Conservation (phyloP, 148 eudicot species). For the Selenicereus undatus region DNA sequence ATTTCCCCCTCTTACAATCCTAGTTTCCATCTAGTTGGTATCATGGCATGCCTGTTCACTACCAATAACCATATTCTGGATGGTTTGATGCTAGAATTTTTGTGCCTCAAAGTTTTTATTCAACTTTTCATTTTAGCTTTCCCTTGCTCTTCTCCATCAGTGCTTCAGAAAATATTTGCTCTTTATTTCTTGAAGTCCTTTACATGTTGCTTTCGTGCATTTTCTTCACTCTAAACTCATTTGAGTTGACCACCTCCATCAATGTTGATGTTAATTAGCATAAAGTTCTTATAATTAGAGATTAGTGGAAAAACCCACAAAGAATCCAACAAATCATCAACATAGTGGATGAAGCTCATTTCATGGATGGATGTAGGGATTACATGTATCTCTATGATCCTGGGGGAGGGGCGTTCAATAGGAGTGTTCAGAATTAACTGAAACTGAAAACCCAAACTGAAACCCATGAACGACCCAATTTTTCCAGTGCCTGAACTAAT, state of each 20-base stretch:
- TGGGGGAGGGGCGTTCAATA: too few species aligned
- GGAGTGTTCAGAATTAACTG: too few species aligned
- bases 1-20: neutral
- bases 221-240: neutral
- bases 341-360: too few species aligned
- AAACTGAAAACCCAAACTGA: too few species aligned
- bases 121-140: neutral
- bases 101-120: neutral
- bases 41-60: neutral
- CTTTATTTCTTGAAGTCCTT: neutral
- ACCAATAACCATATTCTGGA: neutral
- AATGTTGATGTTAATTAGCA: too few species aligned
- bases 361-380: too few species aligned
- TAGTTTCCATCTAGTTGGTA: neutral
- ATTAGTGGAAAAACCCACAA: too few species aligned
- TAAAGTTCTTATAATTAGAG: too few species aligned
- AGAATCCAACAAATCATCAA: neutral
- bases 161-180: neutral
- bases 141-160: neutral
- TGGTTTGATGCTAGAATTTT: neutral
- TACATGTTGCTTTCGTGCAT: neutral
- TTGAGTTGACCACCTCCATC: too few species aligned
- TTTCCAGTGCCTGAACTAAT: too few species aligned
- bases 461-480: too few species aligned
- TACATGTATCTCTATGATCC: too few species aligned